A percentile compares a stretch with the other conserved stretches of the same genome.
Evolutionary conservation across 805 yeast genomes (phyloP).

Genomic region (Candida pseudoglaebosa): DNA sequence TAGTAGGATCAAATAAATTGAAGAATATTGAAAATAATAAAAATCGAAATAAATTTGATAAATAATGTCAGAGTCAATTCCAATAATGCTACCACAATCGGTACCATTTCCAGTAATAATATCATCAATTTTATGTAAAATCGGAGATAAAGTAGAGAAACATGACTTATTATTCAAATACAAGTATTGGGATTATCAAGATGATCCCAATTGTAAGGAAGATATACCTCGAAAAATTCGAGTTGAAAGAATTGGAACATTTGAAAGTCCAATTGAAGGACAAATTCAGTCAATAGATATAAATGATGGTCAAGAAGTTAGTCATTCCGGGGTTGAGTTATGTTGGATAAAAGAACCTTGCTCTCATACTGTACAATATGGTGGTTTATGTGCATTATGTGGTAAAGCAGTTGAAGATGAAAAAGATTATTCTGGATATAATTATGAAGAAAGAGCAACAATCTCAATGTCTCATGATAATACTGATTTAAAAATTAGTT

Average conservation of each 20-base stretch:
- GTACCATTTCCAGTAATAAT: slow-evolving; percentile 68
- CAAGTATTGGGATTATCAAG: slow-evolving; percentile 64
- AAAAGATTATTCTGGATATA: slow-evolving; percentile 69
- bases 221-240: slow-evolving; percentile 42
- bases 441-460: slow-evolving; percentile 70
- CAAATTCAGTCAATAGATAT: slow-evolving; percentile 49
- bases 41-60: too few species aligned
- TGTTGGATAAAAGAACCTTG: slow-evolving; percentile 75
- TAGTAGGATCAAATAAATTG: too few species aligned
- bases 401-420: slow-evolving; percentile 72
- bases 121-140: slow-evolving; percentile 42
- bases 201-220: slow-evolving; percentile 46
- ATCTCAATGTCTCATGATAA: slow-evolving; percentile 88
- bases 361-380: slow-evolving; percentile 87
- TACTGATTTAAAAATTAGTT: slow-evolving; percentile 75
- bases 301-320: slow-evolving; percentile 56
- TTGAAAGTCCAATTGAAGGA: slow-evolving; percentile 84
- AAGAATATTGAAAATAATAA: too few species aligned
- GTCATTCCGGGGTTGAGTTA: slow-evolving; percentile 42
- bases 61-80: slow-evolving; percentile 37
- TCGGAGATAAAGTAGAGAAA: slow-evolving; percentile 45
- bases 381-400: slow-evolving; percentile 91
- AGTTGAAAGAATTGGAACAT: slow-evolving; percentile 69
- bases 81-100: slow-evolving; percentile 54
- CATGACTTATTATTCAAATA: slow-evolving; percentile 57